Evolutionary conservation across 768 basidiomycete species (phyloP), one percentile per base, ranked within the genome.

Genomic region (Lactarius pseudohatsudake): DNA sequence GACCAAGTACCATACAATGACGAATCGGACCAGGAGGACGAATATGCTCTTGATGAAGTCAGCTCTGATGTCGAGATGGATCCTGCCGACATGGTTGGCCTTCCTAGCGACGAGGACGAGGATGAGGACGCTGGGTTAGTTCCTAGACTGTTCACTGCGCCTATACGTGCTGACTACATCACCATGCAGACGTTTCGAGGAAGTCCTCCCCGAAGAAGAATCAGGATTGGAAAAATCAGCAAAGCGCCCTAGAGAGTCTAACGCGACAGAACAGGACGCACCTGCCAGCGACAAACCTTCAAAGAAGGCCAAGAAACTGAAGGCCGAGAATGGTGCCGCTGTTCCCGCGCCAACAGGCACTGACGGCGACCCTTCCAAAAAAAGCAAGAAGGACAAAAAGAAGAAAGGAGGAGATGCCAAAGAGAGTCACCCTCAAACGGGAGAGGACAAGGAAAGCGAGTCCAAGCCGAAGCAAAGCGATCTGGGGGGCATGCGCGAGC

Each of bases 61-160:
- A 89, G 88, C 77, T 92, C 89, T 7, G 93, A 94, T 72, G 90
- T 92, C 47, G 91, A 94, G 73, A 81, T 94, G 72, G 82, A 89
- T 69, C 80, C 81, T 0, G 82, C 82, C 43, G 89, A 88, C 16
- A 68, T 89, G 41, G 74, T 75, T 54, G 69, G 71, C 18, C 81
- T 82, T 38, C 85, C 80, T 65, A 86, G 85, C 65, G 83, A 80
- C 20, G 77, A 76, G 32, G 74, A 64, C 58, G 74, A 68, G 10
- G 74, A 72, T 28, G 78, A 77, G 7, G 76, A 78, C 26, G 75
- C 72, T 16, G 82, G 84, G 85, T 86, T 69, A 56, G 79, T 75
- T 16, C 61, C 55, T 36, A 53, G 62, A n/a, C 59, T 56, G 64
- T 16, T 30, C 32, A 10, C 7, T 5, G 54, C 18, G 10, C 54